phyloP scores from a whole-genome alignment of 768 basidiomycete species.

The Phanerodontia chrysosporium region DNA sequence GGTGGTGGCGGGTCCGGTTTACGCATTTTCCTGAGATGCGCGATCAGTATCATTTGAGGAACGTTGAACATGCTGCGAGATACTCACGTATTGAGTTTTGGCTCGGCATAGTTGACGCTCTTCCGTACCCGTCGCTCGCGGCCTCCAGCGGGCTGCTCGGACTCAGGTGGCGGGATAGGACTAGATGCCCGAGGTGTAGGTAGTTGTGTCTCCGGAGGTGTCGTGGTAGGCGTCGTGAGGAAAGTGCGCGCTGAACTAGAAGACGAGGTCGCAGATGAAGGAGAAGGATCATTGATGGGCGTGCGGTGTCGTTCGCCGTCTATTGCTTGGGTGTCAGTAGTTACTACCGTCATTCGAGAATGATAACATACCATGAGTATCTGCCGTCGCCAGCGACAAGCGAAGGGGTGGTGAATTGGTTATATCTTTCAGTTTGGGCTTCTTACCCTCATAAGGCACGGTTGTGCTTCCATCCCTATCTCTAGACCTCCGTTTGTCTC shows the following conservation, averaged over 20 bases:
- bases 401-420: slow-evolving; percentile 51
- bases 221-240: slow-evolving; percentile 39
- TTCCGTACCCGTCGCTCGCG: slow-evolving; percentile 62
- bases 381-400: slow-evolving; percentile 30
- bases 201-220: slow-evolving; percentile 35
- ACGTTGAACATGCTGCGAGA: neutral
- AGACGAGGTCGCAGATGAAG: slow-evolving; percentile 29
- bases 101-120: slow-evolving; percentile 84
- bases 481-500: slow-evolving; percentile 36
- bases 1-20: slow-evolving; percentile 63
- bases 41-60: neutral
- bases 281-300: slow-evolving; percentile 29
- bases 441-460: slow-evolving; percentile 29
- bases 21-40: slow-evolving; percentile 71
- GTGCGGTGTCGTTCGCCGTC: slow-evolving; percentile 35
- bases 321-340: too few species aligned
- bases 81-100: slow-evolving; percentile 82
- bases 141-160: slow-evolving; percentile 29
- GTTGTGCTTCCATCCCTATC: slow-evolving; percentile 31
- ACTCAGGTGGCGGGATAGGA: slow-evolving; percentile 34
- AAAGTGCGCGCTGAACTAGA: slow-evolving; percentile 31
- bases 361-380: slow-evolving; percentile 36
- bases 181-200: slow-evolving; percentile 49
- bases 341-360: too few species aligned
- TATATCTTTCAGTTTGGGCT: slow-evolving; percentile 59